Base-by-base conservation (phyloP, 805 yeast genomes). In the Sungouiozyma intestinalis region DNA sequence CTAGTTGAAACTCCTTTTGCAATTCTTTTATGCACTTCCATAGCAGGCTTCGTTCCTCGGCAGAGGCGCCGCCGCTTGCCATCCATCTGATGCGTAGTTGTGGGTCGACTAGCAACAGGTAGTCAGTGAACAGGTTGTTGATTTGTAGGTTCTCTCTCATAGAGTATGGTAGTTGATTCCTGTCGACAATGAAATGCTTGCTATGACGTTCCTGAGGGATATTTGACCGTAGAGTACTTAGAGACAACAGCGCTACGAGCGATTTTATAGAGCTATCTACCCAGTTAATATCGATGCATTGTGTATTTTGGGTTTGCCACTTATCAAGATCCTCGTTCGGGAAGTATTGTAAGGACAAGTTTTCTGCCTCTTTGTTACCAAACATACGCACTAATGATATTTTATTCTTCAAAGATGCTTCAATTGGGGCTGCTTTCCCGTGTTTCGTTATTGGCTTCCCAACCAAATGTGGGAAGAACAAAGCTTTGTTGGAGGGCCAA, bases 31-130 rank as follows among this genome's bases (percentile, higher is more conserved):
- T 39, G 17, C 40, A 36, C 16, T 39, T 40, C 44, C 39, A 34
- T 43, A 85, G 60, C 14, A 75, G 64, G 15, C 67, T 66, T 38
- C 67, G 64, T 50, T 92, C 98, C 29, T 72, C 72, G n/a, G 72
- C 76, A 14, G 71, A 16, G 3, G 95, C 81, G 33, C 72, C 74
- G 2, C 97, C 98, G 51, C 94, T 77, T 3, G 86, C 84, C 18
- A 86, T 87, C 97, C 97, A 90, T 51, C 97, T 69, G 41, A 92
- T 81, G 52, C 74, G 79, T 40, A 81, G 80, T 13, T 77, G 67
- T 14, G 68, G 68, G 55, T 92, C 98, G 31, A 92, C 72, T 3
- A 90, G 66, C 49, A 86, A 81, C 9, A 87, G 67, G 55, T 85
- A 87, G 0, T 97, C 97, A 2, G 94, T 76, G 51, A 81, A 83